Conservation (phyloP, 139 green algal species). For the Haematococcus lacustris region DNA sequence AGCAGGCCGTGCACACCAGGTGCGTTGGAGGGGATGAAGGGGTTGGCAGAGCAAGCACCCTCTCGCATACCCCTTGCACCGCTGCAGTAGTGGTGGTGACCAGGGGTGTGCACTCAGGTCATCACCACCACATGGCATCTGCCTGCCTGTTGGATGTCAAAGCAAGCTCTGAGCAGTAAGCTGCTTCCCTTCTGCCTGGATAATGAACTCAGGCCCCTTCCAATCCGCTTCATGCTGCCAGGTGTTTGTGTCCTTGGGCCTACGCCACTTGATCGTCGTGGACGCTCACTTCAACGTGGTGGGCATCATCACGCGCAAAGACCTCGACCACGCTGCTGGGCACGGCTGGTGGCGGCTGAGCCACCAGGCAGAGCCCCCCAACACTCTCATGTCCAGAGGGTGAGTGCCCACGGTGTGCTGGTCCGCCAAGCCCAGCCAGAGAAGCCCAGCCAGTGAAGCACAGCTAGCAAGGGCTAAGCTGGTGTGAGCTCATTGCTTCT, state of each 20-base stretch:
- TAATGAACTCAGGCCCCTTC: too few species aligned
- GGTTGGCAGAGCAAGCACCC: background rate
- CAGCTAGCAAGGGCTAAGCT: too few species aligned
- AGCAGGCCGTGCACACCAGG: constrained; percentile 44
- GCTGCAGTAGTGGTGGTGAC: background rate
- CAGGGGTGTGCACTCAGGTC: background rate
- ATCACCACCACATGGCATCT: background rate
- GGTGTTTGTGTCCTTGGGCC: constrained; percentile 76
- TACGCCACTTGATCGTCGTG: constrained; percentile 88
- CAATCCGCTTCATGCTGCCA: too few species aligned
- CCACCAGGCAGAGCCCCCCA: constrained; percentile 30
- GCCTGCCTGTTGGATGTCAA: background rate
- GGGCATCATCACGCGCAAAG: constrained; percentile 92
- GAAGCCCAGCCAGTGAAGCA: too few species aligned
- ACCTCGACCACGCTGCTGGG: constrained; percentile 49
- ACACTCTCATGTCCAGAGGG: too few species aligned
- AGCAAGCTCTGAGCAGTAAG: background rate
- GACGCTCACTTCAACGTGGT: constrained; percentile 58
- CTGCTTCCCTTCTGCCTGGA: background rate
- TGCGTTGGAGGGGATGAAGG: constrained; percentile 25
- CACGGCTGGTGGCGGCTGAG: constrained; percentile 54
- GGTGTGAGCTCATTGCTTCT: too few species aligned
- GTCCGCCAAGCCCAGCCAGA: too few species aligned
- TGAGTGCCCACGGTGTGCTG: too few species aligned
- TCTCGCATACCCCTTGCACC: background rate